Conservation (phyloP, 192 early-diverging fungal species). For the Coemansia sp. region DNA sequence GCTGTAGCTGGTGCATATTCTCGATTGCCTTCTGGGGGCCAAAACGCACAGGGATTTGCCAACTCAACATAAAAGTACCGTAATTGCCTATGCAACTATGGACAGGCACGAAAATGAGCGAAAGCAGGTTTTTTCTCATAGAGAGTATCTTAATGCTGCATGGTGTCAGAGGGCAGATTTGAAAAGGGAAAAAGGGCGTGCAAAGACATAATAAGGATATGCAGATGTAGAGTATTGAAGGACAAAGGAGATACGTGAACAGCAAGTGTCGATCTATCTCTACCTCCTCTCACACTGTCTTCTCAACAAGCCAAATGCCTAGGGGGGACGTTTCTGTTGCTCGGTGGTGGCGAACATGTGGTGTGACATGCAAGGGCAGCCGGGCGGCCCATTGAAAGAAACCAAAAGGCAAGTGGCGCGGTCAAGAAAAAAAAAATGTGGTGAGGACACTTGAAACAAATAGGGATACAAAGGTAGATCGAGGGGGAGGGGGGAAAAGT, state of each 20-base stretch:
- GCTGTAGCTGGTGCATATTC: neutral
- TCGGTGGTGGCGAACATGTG: neutral
- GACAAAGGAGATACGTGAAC: neutral
- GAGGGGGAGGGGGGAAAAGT: neutral
- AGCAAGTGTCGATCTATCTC: conserved; percentile 4
- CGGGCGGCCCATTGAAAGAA: neutral
- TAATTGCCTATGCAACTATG: neutral
- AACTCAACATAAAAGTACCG: neutral
- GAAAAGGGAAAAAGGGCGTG: neutral
- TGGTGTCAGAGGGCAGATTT: conserved; percentile 1
- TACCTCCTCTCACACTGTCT: neutral
- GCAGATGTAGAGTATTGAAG: neutral
- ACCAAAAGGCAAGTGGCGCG: neutral
- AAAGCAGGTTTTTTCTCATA: neutral
- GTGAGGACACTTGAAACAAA: neutral
- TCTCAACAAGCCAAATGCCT: neutral
- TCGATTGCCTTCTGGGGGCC: neutral
- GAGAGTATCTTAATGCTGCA: neutral
- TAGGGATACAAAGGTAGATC: neutral
- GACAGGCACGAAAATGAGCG: neutral
- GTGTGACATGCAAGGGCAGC: neutral
- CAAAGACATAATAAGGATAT: neutral
- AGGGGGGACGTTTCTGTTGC: neutral
- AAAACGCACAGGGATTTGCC: conserved; percentile 6
- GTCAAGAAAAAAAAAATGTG: neutral